Evolutionary conservation across 495 filamentous ascomycete genomes (phyloP).

Genomic region (Hamigera avellanea): DNA sequence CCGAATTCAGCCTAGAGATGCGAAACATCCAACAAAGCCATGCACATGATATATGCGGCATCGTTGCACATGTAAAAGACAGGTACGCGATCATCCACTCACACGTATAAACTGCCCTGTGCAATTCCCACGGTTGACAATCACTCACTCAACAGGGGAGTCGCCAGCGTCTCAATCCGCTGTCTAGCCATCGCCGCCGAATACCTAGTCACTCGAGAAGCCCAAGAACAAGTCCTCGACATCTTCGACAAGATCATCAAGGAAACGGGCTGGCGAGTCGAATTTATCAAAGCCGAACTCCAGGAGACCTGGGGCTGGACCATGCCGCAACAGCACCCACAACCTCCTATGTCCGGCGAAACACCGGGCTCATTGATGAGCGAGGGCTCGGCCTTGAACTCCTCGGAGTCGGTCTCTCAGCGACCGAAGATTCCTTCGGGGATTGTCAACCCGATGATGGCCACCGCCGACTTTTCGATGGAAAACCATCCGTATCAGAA

Average conservation of each 20-base stretch:
- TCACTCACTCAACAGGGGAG: conserved; percentile 40
- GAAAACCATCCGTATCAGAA: conserved; percentile 68
- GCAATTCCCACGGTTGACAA: not conserved
- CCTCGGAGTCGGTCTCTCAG: conserved; percentile 10
- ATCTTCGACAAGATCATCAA: conserved; percentile 66
- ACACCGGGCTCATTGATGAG: conserved; percentile 5
- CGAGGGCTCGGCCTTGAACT: conserved; percentile 13
- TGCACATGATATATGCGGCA: conserved; percentile 75
- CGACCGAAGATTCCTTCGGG: conserved; percentile 27
- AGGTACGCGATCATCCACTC: conserved; percentile 25
- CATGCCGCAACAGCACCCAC: conserved; percentile 16
- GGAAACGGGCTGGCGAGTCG: conserved; percentile 68
- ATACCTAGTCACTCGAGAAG: conserved; percentile 50
- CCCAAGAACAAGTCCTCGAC: conserved; percentile 74
- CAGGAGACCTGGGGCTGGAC: conserved; percentile 71
- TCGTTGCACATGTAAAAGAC: conserved; percentile 75
- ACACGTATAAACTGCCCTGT: not conserved
- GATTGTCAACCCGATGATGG: conserved; percentile 53
- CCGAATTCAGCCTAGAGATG: conserved; percentile 47
- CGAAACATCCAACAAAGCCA: conserved; percentile 55
- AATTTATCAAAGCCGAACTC: conserved; percentile 55
- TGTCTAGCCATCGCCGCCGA: conserved; percentile 73
- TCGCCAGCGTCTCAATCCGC: conserved; percentile 64
- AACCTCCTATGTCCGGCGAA: conserved; percentile 8
- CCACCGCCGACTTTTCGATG: conserved; percentile 57